A percentile compares a stretch with the other conserved stretches of the same genome.
phyloP scores from a whole-genome alignment of 2,329 filamentous ascomycete genomes.

The Fusarium scirpi region DNA sequence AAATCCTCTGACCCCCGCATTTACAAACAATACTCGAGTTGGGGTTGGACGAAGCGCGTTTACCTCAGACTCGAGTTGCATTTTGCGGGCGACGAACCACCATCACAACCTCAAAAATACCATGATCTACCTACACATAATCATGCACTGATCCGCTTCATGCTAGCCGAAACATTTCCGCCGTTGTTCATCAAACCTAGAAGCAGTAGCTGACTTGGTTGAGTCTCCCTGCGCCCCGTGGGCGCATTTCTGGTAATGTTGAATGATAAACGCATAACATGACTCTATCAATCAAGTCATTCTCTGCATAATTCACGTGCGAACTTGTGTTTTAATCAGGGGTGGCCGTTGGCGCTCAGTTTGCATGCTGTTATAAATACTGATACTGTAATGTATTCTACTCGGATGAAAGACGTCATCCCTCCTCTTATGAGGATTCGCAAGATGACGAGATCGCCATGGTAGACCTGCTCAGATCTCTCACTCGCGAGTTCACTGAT shows the following conservation, averaged over 20 bases:
- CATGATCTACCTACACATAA: slow-evolving; percentile 37
- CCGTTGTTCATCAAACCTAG: slow-evolving; percentile 15
- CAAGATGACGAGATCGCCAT: slow-evolving; percentile 46
- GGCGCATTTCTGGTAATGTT: slow-evolving; percentile 18
- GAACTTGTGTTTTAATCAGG: slow-evolving; percentile 17
- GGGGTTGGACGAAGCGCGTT: slow-evolving; percentile 34
- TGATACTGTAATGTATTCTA: slow-evolving; percentile 46
- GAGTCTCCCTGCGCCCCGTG: slow-evolving; percentile 28
- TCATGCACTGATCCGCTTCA: slow-evolving; percentile 25
- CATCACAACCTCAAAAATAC: slow-evolving; percentile 20
- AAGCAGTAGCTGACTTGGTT: slow-evolving; percentile 18
- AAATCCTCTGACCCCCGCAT: slow-evolving; percentile 35
- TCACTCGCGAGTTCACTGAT: slow-evolving; percentile 36
- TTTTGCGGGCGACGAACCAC: slow-evolving; percentile 14
- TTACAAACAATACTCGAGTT: slow-evolving; percentile 24
- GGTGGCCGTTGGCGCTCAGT: slow-evolving; percentile 28
- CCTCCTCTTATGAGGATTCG: slow-evolving; percentile 42
- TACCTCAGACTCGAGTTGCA: slow-evolving; percentile 29
- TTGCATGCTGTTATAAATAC: slow-evolving; percentile 28
- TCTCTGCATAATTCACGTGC: slow-evolving; percentile 13
- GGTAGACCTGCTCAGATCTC: slow-evolving; percentile 45
- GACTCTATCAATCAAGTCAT: slow-evolving; percentile 7
- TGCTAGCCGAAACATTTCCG: slow-evolving; percentile 27
- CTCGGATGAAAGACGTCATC: slow-evolving; percentile 45
- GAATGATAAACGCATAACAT: slow-evolving; percentile 14